These are phyloP conservation scores for Podaxis sp. DNA, from an alignment of 768 basidiomycete species.

Conservation along the genomic window DNA sequence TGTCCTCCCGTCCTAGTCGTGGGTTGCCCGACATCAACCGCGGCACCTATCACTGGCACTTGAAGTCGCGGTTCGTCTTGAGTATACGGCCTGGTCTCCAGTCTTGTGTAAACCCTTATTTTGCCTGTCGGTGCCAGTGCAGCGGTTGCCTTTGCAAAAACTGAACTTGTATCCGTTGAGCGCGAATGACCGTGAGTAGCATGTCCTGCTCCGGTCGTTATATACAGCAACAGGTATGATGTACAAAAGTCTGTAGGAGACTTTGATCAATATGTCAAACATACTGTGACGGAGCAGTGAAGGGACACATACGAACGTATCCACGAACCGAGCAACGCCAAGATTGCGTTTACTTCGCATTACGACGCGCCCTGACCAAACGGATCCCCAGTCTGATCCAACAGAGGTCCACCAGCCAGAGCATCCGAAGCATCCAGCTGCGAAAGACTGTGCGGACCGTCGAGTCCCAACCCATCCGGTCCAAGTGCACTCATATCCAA, in stretches of 20 bases:
- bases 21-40: too few species aligned
- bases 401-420: slow-evolving; percentile 57
- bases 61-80: too few species aligned
- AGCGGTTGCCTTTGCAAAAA: too few species aligned
- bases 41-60: too few species aligned
- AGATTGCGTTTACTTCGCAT: neutral
- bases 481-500: slow-evolving; percentile 67
- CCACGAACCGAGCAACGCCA: neutral
- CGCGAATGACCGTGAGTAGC: too few species aligned
- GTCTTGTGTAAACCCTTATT: too few species aligned
- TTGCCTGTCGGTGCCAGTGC: too few species aligned
- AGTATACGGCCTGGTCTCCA: too few species aligned
- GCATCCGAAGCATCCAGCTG: slow-evolving; percentile 55
- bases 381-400: slow-evolving; percentile 62
- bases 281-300: neutral
- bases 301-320: neutral
- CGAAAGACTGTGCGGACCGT: slow-evolving; percentile 50
- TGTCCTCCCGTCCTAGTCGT: too few species aligned
- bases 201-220: neutral
- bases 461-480: slow-evolving; percentile 62
- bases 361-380: slow-evolving; percentile 39
- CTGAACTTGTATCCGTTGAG: too few species aligned
- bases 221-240: neutral
- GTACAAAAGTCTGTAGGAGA: neutral
- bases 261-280: neutral